Percentiles rank a stretch among this genome's conserved stretches.
Conservation (phyloP, 148 eudicot species). For the Chenopodium suecicum region DNA sequence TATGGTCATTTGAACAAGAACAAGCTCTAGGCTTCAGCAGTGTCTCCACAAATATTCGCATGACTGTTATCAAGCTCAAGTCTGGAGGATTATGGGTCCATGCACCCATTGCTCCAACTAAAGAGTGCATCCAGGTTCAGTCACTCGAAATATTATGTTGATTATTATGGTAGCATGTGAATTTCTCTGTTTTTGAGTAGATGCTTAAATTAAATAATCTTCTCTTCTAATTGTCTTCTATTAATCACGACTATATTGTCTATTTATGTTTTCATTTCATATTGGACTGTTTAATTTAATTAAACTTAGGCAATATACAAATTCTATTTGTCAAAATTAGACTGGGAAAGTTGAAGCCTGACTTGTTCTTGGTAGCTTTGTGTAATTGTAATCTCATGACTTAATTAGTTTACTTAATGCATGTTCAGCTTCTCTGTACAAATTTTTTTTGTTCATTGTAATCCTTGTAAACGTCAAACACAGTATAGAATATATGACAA, state of each 20-base stretch:
- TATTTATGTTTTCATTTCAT: not conserved
- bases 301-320: not conserved
- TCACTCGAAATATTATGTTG: not conserved
- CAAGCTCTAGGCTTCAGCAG: conserved; percentile 98
- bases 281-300: not conserved
- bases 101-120: conserved; percentile 98
- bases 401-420: not conserved
- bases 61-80: conserved; percentile 97
- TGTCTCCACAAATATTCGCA: conserved; percentile 90
- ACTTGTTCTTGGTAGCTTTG: not conserved
- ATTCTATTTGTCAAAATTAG: not conserved
- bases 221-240: not conserved
- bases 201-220: not conserved
- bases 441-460: not conserved
- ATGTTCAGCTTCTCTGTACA: not conserved
- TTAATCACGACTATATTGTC: not conserved
- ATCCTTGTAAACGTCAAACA: not conserved
- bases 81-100: conserved; percentile 98
- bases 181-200: not conserved
- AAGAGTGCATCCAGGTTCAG: conserved; percentile 92
- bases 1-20: conserved; percentile 98
- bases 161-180: not conserved
- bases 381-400: not conserved
- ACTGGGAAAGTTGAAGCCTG: not conserved
- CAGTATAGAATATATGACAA: not conserved